Evolutionary conservation across 2,329 filamentous ascomycete genomes (phyloP).

Genomic region (Ophiocordyceps camponoti-floridani): DNA sequence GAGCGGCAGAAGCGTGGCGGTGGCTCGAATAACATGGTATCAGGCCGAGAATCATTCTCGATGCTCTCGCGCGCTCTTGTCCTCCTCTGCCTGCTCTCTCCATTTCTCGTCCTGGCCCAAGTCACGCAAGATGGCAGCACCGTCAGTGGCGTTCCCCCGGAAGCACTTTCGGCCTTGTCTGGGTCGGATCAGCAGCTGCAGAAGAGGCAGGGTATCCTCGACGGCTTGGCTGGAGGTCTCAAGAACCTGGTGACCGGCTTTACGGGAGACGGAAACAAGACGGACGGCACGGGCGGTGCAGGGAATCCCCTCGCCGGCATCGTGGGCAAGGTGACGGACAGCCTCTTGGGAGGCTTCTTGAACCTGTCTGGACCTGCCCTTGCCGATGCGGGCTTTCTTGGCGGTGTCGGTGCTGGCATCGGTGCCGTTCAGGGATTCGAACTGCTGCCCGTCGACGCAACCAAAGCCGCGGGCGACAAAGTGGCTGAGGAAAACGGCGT

Average conservation of each 20-base stretch:
- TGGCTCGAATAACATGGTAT: neutral
- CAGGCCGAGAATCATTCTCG: neutral
- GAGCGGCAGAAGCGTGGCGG: neutral
- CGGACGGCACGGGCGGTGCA: neutral
- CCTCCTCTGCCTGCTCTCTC: neutral
- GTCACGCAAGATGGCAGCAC: neutral
- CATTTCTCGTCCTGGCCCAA: neutral
- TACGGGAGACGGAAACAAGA: neutral
- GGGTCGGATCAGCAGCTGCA: neutral
- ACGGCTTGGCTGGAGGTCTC: neutral
- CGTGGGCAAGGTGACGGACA: slow-evolving; percentile 1
- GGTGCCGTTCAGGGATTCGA: slow-evolving; percentile 9
- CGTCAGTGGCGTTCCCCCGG: neutral
- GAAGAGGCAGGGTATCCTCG: neutral
- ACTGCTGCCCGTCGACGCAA: slow-evolving; percentile 4
- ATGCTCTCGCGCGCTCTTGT: neutral
- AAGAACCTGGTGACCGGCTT: neutral
- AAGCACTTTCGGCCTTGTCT: too few species aligned
- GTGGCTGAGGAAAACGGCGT: slow-evolving; percentile 11
- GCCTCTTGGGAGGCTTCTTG: slow-evolving; percentile 1
- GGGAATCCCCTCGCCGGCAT: neutral
- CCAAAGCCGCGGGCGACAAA: slow-evolving; percentile 4
- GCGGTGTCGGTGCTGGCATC: slow-evolving; percentile 9
- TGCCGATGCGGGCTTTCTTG: slow-evolving; percentile 7
- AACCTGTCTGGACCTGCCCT: slow-evolving; percentile 1